A percentile compares a stretch with the other conserved stretches of the same genome.
These are phyloP conservation scores for Periconia macrospinosa DNA, from an alignment of 2,329 filamentous ascomycete species.

Conservation along the genomic window DNA sequence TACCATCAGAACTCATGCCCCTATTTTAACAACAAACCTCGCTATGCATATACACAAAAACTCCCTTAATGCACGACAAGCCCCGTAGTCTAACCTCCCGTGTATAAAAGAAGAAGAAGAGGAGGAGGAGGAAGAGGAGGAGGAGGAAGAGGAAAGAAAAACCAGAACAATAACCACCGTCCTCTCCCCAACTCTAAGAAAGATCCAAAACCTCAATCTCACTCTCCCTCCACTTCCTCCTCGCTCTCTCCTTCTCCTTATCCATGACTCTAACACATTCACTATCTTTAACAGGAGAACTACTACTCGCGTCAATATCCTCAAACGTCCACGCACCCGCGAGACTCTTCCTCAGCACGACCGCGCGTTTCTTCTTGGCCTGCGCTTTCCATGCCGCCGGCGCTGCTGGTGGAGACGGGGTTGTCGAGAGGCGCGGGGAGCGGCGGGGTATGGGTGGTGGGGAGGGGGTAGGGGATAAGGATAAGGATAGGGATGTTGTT, in stretches of 20 bases:
- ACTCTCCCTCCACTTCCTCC: conserved; percentile 39
- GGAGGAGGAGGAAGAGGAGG: too few relatives aligned
- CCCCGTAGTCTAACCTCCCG: too few relatives aligned
- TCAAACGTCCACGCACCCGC: conserved; percentile 36
- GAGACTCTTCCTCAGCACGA: conserved; percentile 35
- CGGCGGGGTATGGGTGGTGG: conserved; percentile 10
- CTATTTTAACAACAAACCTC: too few relatives aligned
- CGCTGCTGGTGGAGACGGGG: conserved; percentile 6
- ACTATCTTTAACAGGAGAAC: background rate
- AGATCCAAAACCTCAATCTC: conserved; percentile 41
- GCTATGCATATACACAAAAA: too few relatives aligned
- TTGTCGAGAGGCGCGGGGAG: conserved; percentile 21
- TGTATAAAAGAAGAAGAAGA: too few relatives aligned
- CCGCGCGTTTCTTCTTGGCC: conserved; percentile 32
- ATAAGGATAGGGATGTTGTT: background rate
- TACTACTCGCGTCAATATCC: conserved; percentile 22
- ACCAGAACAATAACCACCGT: background rate
- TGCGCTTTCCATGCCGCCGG: conserved; percentile 34
- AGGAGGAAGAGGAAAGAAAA: too few relatives aligned
- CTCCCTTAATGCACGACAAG: too few relatives aligned
- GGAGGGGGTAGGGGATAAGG: background rate
- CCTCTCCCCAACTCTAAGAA: background rate
- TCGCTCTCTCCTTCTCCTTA: conserved; percentile 28
- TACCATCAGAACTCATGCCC: too few relatives aligned
- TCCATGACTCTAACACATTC: conserved; percentile 1